phyloP scores from a whole-genome alignment of 1,139 yeast genomes.

The Spathaspora sp. region DNA sequence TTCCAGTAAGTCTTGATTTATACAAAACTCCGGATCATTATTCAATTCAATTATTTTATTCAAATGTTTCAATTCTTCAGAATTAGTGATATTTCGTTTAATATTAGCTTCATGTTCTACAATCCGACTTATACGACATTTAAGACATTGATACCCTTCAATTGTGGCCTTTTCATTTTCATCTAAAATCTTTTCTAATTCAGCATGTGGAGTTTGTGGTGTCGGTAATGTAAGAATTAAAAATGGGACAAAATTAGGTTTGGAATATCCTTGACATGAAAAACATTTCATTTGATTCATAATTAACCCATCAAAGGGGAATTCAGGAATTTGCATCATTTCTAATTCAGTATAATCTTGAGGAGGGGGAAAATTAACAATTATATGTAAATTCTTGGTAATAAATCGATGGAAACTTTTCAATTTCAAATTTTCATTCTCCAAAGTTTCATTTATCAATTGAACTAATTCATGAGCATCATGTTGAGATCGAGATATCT shows the following conservation, averaged over 20 bases:
- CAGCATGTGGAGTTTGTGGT: conserved; percentile 56
- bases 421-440: conserved; percentile 57
- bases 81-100: conserved; percentile 11
- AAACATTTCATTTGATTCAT: conserved; percentile 70
- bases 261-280: conserved; percentile 62
- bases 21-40: conserved; percentile 36
- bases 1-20: conserved; percentile 60
- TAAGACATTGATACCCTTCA: conserved; percentile 76
- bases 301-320: conserved; percentile 73
- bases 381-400: conserved; percentile 29
- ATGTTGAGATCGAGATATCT: conserved; percentile 80
- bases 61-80: conserved; percentile 19
- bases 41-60: conserved; percentile 30
- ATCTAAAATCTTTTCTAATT: conserved; percentile 54
- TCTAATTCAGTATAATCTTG: conserved; percentile 22
- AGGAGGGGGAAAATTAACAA: conserved; percentile 15
- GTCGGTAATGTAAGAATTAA: conserved; percentile 72
- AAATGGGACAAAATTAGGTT: conserved; percentile 60
- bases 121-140: conserved; percentile 60
- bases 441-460: conserved; percentile 73
- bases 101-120: conserved; percentile 30
- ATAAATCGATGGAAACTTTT: conserved; percentile 17
- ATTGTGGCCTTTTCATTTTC: conserved; percentile 69
- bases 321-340: conserved; percentile 46
- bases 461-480: conserved; percentile 94